Evolutionary conservation across 2,329 filamentous ascomycete species (phyloP).

Genomic region (Penicillium psychrosexuale): DNA sequence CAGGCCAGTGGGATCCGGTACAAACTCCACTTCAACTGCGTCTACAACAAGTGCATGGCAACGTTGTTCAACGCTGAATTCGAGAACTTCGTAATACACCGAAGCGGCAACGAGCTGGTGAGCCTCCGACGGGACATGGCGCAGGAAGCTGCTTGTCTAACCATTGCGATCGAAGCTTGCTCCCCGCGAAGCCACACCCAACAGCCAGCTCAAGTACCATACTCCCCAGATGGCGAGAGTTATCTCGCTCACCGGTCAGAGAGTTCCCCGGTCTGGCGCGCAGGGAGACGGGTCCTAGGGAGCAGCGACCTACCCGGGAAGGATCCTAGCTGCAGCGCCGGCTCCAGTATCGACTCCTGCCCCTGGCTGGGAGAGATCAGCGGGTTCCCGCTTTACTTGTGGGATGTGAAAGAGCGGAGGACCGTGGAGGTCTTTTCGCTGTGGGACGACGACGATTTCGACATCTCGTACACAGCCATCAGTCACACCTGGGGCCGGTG

Average conservation of each 20-base stretch:
- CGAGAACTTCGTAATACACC: not conserved
- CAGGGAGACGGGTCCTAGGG: not conserved
- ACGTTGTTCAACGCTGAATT: not conserved
- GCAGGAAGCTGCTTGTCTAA: not conserved
- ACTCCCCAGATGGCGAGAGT: not conserved
- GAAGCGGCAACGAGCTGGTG: not conserved
- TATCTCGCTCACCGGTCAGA: not conserved
- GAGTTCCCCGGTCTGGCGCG: not conserved
- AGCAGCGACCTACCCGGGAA: not conserved
- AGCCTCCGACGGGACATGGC: not conserved
- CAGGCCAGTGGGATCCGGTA: not conserved
- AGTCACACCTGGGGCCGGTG: not conserved
- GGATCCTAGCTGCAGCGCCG: not conserved
- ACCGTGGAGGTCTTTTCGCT: not conserved
- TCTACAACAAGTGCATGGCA: not conserved
- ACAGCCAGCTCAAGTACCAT: not conserved
- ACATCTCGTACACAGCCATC: not conserved
- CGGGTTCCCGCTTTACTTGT: not conserved
- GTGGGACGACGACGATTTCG: not conserved
- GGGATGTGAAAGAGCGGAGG: not conserved
- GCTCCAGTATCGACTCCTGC: not conserved
- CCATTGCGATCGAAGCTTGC: not conserved
- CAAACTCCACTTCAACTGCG: not conserved
- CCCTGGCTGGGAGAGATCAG: not conserved
- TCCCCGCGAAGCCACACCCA: not conserved